These are phyloP conservation scores for Fusarium mexicanum DNA, from an alignment of 2,329 filamentous ascomycete genomes.

Conservation along the genomic window DNA sequence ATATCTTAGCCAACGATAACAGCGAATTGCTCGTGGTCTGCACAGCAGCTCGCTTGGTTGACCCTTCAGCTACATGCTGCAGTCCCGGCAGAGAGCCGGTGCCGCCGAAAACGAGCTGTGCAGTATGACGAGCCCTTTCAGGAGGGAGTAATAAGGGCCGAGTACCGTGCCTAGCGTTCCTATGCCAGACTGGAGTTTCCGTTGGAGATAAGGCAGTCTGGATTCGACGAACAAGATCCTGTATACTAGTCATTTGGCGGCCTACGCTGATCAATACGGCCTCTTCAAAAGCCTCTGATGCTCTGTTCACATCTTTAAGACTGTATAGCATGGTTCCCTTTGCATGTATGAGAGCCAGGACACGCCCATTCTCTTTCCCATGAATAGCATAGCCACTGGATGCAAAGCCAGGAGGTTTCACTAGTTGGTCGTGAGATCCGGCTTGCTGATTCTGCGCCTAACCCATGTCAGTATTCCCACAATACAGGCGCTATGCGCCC, in stretches of 20 bases:
- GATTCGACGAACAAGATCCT: slow-evolving; percentile 81
- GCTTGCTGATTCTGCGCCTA: slow-evolving; percentile 40
- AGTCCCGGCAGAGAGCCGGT: slow-evolving; percentile 84
- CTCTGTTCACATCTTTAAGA: slow-evolving; percentile 80
- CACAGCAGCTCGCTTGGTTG: slow-evolving; percentile 80
- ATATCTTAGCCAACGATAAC: slow-evolving; percentile 94
- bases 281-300: slow-evolving; percentile 92
- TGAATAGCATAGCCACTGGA: slow-evolving; percentile 79
- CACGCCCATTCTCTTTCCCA: slow-evolving; percentile 88
- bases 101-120: slow-evolving; percentile 81
- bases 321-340: slow-evolving; percentile 99
- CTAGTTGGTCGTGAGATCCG: slow-evolving; percentile 31
- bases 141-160: slow-evolving; percentile 81
- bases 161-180: slow-evolving; percentile 6
- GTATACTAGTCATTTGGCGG: slow-evolving; percentile 73
- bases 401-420: slow-evolving; percentile 43
- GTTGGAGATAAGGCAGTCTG: slow-evolving; percentile 70
- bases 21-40: slow-evolving; percentile 96
- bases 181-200: slow-evolving; percentile 18
- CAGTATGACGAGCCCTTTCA: slow-evolving; percentile 83
- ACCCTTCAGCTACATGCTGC: slow-evolving; percentile 70
- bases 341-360: slow-evolving; percentile 92
- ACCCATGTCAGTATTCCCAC: slow-evolving; percentile 36
- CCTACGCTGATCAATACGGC: slow-evolving; percentile 90
- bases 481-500: slow-evolving; percentile 4